phyloP scores from a whole-genome alignment of 2,329 filamentous ascomycete genomes.

The Aspergillus persii region DNA sequence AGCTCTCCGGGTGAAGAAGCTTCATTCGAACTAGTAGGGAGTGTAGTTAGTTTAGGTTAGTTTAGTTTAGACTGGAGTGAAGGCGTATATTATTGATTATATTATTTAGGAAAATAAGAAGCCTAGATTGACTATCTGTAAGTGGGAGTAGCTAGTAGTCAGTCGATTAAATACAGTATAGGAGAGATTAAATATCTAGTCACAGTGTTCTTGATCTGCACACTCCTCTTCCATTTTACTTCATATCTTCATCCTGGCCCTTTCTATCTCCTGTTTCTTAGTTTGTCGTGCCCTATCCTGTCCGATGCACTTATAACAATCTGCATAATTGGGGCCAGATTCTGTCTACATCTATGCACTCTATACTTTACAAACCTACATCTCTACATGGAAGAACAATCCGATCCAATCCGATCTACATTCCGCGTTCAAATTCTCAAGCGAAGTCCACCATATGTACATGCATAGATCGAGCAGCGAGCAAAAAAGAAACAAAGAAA shows the following conservation, averaged over 20 bases:
- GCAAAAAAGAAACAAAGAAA: not conserved
- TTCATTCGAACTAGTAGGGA: constrained; percentile 55
- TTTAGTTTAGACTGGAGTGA: not conserved
- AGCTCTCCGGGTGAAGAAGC: constrained; percentile 77
- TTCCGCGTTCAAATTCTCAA: constrained; percentile 3
- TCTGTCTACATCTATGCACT: not conserved
- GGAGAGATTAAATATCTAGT: no score
- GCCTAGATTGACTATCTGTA: no score
- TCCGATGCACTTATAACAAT: no score
- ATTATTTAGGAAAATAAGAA: not conserved
- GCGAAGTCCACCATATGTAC: constrained; percentile 3
- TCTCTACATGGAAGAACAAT: not conserved
- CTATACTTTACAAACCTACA: no score
- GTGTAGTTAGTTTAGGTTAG: not conserved
- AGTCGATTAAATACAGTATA: no score
- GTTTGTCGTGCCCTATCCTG: no score
- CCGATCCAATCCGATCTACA: not conserved
- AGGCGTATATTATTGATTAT: not conserved
- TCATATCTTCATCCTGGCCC: no score
- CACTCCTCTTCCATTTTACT: no score
- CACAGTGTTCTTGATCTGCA: no score
- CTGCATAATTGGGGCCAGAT: no score
- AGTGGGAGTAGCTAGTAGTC: no score
- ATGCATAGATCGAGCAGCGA: not conserved
- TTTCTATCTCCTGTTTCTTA: no score